Conservation (phyloP, 768 basidiomycete species). For the Boletus patriciae region DNA sequence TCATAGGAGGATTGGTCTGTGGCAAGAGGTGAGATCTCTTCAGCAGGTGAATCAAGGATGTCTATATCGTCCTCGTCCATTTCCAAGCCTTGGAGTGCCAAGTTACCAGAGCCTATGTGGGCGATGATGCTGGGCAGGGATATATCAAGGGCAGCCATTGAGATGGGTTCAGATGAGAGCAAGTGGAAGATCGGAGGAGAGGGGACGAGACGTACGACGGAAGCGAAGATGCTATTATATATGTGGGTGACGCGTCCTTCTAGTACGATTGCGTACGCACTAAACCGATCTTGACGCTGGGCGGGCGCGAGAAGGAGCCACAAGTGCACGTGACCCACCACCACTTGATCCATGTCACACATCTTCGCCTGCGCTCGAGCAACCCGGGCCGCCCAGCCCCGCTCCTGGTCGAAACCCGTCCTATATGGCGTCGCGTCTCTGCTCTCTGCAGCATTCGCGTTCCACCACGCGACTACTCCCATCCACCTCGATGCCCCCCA, state of each 20-base stretch:
- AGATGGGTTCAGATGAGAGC: constrained; percentile 21
- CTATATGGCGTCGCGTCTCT: constrained; percentile 38
- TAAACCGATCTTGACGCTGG: not conserved
- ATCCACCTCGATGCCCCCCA: constrained; percentile 49
- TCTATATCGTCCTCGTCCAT: constrained; percentile 64
- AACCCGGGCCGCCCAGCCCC: not conserved
- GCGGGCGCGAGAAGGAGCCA: not conserved
- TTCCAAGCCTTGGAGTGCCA: constrained; percentile 25
- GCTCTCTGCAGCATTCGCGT: constrained; percentile 28
- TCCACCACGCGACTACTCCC: constrained; percentile 23
- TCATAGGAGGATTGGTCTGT: constrained; percentile 46
- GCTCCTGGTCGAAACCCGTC: constrained; percentile 23
- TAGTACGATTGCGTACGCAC: constrained; percentile 18
- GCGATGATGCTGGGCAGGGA: constrained; percentile 24
- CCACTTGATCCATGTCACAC: constrained; percentile 10
- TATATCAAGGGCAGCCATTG: constrained; percentile 25
- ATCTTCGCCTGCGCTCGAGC: not conserved
- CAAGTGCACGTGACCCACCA: constrained; percentile 14
- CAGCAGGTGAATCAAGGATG: constrained; percentile 42
- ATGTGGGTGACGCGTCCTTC: constrained; percentile 29
- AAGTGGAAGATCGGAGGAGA: constrained; percentile 12
- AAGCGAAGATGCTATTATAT: constrained; percentile 11
- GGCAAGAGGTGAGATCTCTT: constrained; percentile 25
- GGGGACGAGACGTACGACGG: constrained; percentile 29
- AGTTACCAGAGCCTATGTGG: constrained; percentile 23